These are phyloP conservation scores for Debaryomyces tyrocola DNA, from an alignment of 805 yeast species.

Conservation along the genomic window DNA sequence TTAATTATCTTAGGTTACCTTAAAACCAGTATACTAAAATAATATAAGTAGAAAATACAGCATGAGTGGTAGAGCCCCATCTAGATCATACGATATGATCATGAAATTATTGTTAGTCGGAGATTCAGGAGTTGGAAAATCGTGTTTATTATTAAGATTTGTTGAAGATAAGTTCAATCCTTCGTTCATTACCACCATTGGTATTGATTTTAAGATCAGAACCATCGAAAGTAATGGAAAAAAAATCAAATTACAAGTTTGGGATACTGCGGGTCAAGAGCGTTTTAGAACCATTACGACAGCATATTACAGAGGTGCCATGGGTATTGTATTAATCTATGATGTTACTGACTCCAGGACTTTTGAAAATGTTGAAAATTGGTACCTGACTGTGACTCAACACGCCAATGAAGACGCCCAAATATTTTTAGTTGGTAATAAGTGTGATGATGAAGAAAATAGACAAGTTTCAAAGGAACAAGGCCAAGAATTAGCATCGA, in stretches of 20 bases:
- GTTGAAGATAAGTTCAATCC: conserved; percentile 97
- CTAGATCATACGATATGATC: conserved; percentile 83
- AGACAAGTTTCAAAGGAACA: conserved; percentile 88
- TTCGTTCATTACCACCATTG: conserved; percentile 94
- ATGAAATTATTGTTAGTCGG: conserved; percentile 92
- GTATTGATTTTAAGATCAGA: conserved; percentile 96
- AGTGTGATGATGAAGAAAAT: conserved; percentile 84
- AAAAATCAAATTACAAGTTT: conserved; percentile 88
- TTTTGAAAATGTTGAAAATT: conserved; percentile 86
- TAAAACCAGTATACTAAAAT: neutral
- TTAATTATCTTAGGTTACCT: neutral
- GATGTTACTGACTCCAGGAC: conserved; percentile 89
- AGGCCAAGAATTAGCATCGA: conserved; percentile 85
- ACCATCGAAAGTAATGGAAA: conserved; percentile 92
- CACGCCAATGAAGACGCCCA: conserved; percentile 97
- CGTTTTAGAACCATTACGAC: conserved; percentile 91
- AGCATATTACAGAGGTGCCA: conserved; percentile 89
- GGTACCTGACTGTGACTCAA: conserved; percentile 95
- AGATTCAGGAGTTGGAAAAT: conserved; percentile 86
- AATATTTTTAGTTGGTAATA: conserved; percentile 91
- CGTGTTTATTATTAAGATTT: conserved; percentile 87
- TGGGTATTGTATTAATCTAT: conserved; percentile 81
- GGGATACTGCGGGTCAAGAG: conserved; percentile 99
- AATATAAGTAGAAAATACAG: conserved; percentile 1
- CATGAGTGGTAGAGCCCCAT: conserved; percentile 62